phyloP scores from a whole-genome alignment of 2,329 filamentous ascomycete species.

The Exutisphaerella laricina region DNA sequence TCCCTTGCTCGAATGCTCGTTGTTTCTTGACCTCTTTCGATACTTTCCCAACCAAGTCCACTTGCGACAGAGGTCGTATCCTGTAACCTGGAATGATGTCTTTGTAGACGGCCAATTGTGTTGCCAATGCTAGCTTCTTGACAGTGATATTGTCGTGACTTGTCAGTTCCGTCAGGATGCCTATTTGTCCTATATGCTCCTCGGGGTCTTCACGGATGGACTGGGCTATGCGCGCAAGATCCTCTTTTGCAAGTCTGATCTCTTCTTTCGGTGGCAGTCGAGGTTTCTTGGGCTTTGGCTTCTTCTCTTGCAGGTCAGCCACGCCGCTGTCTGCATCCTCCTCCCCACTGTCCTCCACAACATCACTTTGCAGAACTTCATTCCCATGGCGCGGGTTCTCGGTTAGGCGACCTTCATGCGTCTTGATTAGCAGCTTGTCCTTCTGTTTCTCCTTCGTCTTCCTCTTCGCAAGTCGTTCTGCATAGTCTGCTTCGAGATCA shows the following conservation, averaged over 20 bases:
- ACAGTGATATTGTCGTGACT: constrained; percentile 65
- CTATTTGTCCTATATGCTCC: constrained; percentile 76
- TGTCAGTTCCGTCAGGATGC: constrained; percentile 67
- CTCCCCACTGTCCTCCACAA: constrained; percentile 48
- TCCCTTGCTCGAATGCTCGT: constrained; percentile 77
- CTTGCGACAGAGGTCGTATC: constrained; percentile 75
- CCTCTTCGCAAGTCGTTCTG: constrained; percentile 67
- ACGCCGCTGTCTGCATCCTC: constrained; percentile 45
- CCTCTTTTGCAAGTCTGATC: constrained; percentile 82
- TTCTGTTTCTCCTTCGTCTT: constrained; percentile 62
- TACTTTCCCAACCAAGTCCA: constrained; percentile 69
- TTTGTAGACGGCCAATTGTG: constrained; percentile 86
- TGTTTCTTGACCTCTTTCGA: constrained; percentile 86
- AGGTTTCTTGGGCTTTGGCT: constrained; percentile 49
- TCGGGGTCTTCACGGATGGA: constrained; percentile 88
- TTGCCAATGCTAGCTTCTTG: constrained; percentile 77
- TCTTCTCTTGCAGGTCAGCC: constrained; percentile 45
- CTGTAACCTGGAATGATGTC: constrained; percentile 95
- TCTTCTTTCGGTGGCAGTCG: constrained; percentile 70
- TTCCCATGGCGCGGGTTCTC: constrained; percentile 46
- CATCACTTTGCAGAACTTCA: constrained; percentile 42
- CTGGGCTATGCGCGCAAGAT: constrained; percentile 75
- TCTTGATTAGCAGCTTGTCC: constrained; percentile 80
- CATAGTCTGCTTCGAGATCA: constrained; percentile 90
- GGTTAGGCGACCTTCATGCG: constrained; percentile 64